Percentiles rank a stretch among this genome's conserved stretches.
phyloP scores from a whole-genome alignment of 2,329 filamentous ascomycete species.

The Colletotrichum magnum region DNA sequence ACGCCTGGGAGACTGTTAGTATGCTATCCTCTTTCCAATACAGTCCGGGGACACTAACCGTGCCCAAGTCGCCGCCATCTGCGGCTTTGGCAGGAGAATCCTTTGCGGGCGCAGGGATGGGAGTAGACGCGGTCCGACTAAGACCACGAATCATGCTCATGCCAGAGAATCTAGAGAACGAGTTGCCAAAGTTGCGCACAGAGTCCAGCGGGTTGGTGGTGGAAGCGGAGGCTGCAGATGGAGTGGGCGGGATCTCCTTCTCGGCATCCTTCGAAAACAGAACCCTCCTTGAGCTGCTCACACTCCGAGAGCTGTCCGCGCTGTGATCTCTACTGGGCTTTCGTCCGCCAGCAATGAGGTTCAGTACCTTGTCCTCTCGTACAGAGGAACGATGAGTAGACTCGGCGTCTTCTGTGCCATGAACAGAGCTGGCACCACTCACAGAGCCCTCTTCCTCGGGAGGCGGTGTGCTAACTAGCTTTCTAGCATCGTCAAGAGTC shows the following conservation, averaged over 20 bases:
- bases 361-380: constrained; percentile 76
- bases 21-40: constrained; percentile 6
- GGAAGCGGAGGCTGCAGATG: constrained; percentile 26
- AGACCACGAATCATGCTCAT: constrained; percentile 84
- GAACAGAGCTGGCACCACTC: constrained; percentile 69
- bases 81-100: constrained; percentile 50
- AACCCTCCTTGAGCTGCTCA: constrained; percentile 71
- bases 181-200: constrained; percentile 84
- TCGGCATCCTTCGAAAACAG: constrained; percentile 61
- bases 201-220: constrained; percentile 72
- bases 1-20: constrained; percentile 60
- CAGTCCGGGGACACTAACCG: constrained; percentile 55
- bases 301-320: constrained; percentile 79
- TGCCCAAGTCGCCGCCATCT: constrained; percentile 70
- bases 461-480: constrained; percentile 83
- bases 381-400: constrained; percentile 47
- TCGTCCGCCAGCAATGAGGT: constrained; percentile 76
- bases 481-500: constrained; percentile 92
- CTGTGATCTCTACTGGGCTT: constrained; percentile 77
- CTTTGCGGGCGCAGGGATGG: constrained; percentile 48
- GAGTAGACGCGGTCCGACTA: constrained; percentile 68
- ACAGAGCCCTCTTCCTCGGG: constrained; percentile 72
- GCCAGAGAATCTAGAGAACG: constrained; percentile 82
- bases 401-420: constrained; percentile 56
- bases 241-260: constrained; percentile 49